Conservation (phyloP, 192 early-diverging fungal species). For the Phlyctochytrium planicorne region DNA sequence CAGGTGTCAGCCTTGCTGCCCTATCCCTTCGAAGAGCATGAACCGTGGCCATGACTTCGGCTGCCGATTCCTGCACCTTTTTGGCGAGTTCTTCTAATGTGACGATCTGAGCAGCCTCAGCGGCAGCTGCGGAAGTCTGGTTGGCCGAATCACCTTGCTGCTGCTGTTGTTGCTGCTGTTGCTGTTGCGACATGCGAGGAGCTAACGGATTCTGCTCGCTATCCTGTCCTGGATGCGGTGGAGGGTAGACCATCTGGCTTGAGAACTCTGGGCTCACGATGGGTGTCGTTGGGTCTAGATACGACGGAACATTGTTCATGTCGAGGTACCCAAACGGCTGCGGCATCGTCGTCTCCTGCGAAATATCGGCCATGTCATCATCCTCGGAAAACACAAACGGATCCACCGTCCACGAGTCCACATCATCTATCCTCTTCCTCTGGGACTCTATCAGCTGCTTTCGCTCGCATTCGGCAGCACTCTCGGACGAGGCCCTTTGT, state of each 20-base stretch:
- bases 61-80: constrained; percentile 1
- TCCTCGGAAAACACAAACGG: constrained; percentile 1
- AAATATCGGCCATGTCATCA: not conserved
- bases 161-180: not conserved
- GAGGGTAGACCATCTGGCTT: not conserved
- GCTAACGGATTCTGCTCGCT: not conserved
- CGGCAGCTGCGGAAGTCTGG: not conserved
- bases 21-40: not conserved
- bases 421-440: not conserved
- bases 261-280: not conserved
- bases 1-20: not conserved
- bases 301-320: not conserved
- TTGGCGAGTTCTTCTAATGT: constrained; percentile 1
- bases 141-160: not conserved
- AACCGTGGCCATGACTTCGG: constrained; percentile 6
- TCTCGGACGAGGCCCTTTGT: not conserved
- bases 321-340: not conserved
- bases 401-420: not conserved
- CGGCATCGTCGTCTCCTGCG: not conserved
- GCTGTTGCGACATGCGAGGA: not conserved
- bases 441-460: not conserved
- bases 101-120: not conserved
- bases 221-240: not conserved
- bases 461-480: not conserved
- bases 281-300: not conserved